phyloP scores from a whole-genome alignment of 805 yeast genomes.

The Saccharomycopsis lassenensis region DNA sequence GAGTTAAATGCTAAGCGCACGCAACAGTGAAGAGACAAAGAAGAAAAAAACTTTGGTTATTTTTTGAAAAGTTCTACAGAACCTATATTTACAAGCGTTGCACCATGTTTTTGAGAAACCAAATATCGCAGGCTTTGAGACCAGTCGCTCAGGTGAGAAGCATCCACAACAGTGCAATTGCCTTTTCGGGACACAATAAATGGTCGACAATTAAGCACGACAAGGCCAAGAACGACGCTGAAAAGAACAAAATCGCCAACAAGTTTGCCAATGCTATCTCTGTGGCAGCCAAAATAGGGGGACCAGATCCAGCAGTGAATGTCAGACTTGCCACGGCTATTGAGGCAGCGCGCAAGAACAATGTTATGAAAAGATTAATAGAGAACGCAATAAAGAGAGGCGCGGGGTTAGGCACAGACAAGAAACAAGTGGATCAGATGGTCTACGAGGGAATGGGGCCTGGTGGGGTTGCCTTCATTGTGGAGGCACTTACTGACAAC shows the following conservation, averaged over 20 bases:
- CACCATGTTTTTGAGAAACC: too few relatives aligned
- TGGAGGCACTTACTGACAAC: constrained; percentile 85
- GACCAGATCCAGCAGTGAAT: constrained; percentile 56
- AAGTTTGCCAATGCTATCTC: constrained; percentile 65
- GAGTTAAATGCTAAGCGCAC: too few relatives aligned
- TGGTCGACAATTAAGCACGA: constrained; percentile 95
- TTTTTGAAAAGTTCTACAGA: too few relatives aligned
- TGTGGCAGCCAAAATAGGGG: constrained; percentile 61
- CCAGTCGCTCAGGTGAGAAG: too few relatives aligned
- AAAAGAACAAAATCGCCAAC: constrained; percentile 56
- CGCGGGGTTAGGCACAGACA: constrained; percentile 47
- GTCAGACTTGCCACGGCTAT: constrained; percentile 56
- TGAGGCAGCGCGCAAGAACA: constrained; percentile 66
- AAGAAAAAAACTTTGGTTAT: too few relatives aligned
- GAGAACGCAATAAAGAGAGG: constrained; percentile 85
- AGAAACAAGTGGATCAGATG: constrained; percentile 39
- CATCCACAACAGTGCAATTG: neutral
- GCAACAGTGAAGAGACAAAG: too few relatives aligned
- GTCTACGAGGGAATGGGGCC: constrained; percentile 88
- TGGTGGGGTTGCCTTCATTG: constrained; percentile 76
- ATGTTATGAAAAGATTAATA: constrained; percentile 73
- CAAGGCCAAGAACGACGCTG: constrained; percentile 86
- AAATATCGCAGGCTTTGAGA: too few relatives aligned
- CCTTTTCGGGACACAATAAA: constrained; percentile 72
- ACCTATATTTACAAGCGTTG: too few relatives aligned